Evolutionary conservation across 345 rosid species (phyloP).

Genomic region (Heritiera fomes): DNA sequence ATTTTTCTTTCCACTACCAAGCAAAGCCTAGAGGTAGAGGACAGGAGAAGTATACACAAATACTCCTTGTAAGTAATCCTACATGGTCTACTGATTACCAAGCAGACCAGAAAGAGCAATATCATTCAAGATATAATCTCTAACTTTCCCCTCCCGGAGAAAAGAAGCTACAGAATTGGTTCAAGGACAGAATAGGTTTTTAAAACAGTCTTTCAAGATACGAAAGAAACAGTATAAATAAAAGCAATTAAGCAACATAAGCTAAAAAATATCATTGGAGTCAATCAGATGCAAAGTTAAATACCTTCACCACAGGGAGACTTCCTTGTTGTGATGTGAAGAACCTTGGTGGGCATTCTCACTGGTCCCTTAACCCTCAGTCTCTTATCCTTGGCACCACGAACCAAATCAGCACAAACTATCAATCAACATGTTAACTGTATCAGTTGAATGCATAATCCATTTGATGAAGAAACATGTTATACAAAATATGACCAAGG

Average conservation of each 20-base stretch:
- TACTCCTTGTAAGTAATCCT: neutral
- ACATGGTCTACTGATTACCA: neutral
- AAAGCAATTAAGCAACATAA: neutral
- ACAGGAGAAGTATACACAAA: neutral
- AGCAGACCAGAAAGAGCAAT: neutral
- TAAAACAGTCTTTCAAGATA: neutral
- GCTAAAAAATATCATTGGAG: neutral
- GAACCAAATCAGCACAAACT: constrained; percentile 58
- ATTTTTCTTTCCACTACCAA: too few species aligned
- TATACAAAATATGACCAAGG: neutral
- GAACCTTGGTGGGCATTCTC: constrained; percentile 60
- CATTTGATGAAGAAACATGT: neutral
- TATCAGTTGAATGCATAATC: neutral
- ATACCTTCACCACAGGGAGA: constrained; percentile 66
- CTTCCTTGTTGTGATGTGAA: constrained; percentile 56
- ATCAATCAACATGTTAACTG: neutral
- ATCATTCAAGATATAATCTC: neutral
- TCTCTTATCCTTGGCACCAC: constrained; percentile 58
- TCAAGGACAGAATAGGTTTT: neutral
- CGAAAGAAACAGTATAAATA: neutral
- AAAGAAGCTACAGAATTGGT: neutral
- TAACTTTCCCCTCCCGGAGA: neutral
- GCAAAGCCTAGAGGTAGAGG: too few species aligned
- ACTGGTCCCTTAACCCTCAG: constrained; percentile 59
- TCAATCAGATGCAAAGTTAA: neutral